Conservation (phyloP, 805 yeast species). For the Candida nemodendra region DNA sequence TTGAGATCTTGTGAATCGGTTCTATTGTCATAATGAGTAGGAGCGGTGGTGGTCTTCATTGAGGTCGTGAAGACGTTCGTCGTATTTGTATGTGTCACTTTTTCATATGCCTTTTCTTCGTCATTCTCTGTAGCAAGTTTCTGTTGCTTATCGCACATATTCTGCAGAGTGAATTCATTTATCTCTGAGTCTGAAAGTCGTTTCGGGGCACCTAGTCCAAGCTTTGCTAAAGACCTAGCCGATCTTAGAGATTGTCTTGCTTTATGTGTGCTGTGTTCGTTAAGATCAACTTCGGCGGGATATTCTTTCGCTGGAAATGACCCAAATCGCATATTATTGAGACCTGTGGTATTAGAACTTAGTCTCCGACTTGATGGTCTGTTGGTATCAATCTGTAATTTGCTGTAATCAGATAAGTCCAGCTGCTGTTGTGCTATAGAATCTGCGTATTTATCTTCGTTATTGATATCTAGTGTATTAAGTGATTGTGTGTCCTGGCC, state of each 20-base stretch:
- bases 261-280: slow-evolving; percentile 12
- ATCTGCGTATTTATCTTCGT: background rate
- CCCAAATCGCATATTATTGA: slow-evolving; percentile 6
- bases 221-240: slow-evolving; percentile 27
- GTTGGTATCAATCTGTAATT: slow-evolving; percentile 7
- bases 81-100: slow-evolving; percentile 16
- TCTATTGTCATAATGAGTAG: slow-evolving; percentile 9
- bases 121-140: slow-evolving; percentile 1
- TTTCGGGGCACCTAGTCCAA: slow-evolving; percentile 51
- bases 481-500: slow-evolving; percentile 2
- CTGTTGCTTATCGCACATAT: slow-evolving; percentile 4
- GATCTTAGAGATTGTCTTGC: slow-evolving; percentile 12
- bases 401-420: background rate
- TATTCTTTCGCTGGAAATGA: slow-evolving; percentile 5
- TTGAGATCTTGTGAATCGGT: slow-evolving; percentile 1
- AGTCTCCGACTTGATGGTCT: slow-evolving; percentile 21
- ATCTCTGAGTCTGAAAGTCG: slow-evolving; percentile 36
- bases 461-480: slow-evolving; percentile 3
- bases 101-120: slow-evolving; percentile 8
- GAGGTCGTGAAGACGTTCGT: slow-evolving; percentile 20
- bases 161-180: slow-evolving; percentile 15
- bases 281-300: slow-evolving; percentile 5
- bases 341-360: slow-evolving; percentile 11
- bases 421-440: background rate
- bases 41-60: slow-evolving; percentile 16